phyloP scores from a whole-genome alignment of 352 stramenopile species.

The Globisporangium barbulae region DNA sequence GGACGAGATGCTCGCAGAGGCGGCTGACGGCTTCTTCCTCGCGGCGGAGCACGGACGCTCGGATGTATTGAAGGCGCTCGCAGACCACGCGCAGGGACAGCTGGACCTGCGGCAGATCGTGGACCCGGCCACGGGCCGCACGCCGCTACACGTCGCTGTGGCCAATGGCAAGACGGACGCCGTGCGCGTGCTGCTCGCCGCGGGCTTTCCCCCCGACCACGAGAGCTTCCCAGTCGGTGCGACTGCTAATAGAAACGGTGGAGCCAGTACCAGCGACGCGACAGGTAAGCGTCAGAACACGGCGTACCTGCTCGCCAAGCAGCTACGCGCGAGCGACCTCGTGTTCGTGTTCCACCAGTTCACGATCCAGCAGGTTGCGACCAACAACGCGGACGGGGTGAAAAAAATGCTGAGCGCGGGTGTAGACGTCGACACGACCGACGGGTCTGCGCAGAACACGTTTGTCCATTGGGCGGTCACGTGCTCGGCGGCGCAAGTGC shows the following conservation, averaged over 20 bases:
- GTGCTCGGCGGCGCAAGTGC: slow-evolving; percentile 59
- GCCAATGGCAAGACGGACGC: slow-evolving; percentile 70
- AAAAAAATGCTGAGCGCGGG: slow-evolving; percentile 57
- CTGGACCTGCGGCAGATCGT: slow-evolving; percentile 55
- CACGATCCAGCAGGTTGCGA: slow-evolving; percentile 78
- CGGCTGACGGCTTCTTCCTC: slow-evolving; percentile 77
- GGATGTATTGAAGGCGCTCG: slow-evolving; percentile 83
- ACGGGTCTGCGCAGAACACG: slow-evolving; percentile 54
- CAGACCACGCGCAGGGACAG: slow-evolving; percentile 52
- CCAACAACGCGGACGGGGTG: slow-evolving; percentile 55
- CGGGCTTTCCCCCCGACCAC: slow-evolving; percentile 65
- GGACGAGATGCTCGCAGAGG: slow-evolving; percentile 53
- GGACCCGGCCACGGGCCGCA: slow-evolving; percentile 54
- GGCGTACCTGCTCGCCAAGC: slow-evolving; percentile 62
- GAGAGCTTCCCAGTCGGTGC: slow-evolving; percentile 22
- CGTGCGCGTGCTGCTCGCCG: slow-evolving; percentile 71
- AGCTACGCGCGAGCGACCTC: slow-evolving; percentile 53
- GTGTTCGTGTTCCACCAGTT: slow-evolving; percentile 86
- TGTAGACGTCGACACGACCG: slow-evolving; percentile 46
- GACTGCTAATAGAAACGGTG: not conserved
- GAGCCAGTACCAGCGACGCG: not conserved
- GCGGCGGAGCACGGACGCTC: slow-evolving; percentile 77
- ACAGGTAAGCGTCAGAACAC: slow-evolving; percentile 26
- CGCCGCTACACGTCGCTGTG: slow-evolving; percentile 77
- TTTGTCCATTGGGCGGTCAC: slow-evolving; percentile 79